Evolutionary conservation across 768 basidiomycete genomes (phyloP).

Genomic region (Termitomyces sp.): DNA sequence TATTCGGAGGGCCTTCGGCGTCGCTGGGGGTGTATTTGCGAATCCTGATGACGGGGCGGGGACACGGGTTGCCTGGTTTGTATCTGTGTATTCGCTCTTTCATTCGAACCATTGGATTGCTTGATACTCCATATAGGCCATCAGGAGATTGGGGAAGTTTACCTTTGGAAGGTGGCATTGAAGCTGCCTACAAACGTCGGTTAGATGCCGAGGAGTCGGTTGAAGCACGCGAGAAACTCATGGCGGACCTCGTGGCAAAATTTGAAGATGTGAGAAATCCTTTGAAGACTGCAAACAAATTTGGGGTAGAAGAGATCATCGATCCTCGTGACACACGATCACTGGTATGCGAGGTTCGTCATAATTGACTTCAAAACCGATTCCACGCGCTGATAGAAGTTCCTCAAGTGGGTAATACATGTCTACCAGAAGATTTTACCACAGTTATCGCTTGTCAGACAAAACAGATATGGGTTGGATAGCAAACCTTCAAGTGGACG

Average conservation of each 20-base stretch:
- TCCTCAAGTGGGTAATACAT: slow-evolving; percentile 28
- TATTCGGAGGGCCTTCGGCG: slow-evolving; percentile 32
- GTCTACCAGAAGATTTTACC: slow-evolving; percentile 27
- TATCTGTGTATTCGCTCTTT: not conserved
- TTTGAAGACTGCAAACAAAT: slow-evolving; percentile 30
- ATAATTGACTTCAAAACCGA: not conserved
- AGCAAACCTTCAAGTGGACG: slow-evolving; percentile 23
- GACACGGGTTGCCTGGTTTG: slow-evolving; percentile 31
- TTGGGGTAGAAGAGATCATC: slow-evolving; percentile 36
- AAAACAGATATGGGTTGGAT: slow-evolving; percentile 23
- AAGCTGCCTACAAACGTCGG: slow-evolving; percentile 36
- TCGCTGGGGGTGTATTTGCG: slow-evolving; percentile 32
- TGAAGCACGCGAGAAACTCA: slow-evolving; percentile 28
- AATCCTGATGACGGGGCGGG: slow-evolving; percentile 29
- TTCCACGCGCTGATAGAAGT: not conserved
- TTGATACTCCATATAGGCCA: slow-evolving; percentile 20
- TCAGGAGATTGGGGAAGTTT: slow-evolving; percentile 38
- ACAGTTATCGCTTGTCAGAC: slow-evolving; percentile 22
- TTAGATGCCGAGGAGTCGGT: slow-evolving; percentile 23
- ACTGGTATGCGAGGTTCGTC: slow-evolving; percentile 29
- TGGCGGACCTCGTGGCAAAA: slow-evolving; percentile 25
- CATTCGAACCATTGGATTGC: not conserved
- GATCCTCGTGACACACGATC: slow-evolving; percentile 33
- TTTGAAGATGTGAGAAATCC: slow-evolving; percentile 34
- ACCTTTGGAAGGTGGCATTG: slow-evolving; percentile 34